Evolutionary conservation across 164 flowering plant genomes (phyloP).

Genomic region (Chimonanthus salicifolius): DNA sequence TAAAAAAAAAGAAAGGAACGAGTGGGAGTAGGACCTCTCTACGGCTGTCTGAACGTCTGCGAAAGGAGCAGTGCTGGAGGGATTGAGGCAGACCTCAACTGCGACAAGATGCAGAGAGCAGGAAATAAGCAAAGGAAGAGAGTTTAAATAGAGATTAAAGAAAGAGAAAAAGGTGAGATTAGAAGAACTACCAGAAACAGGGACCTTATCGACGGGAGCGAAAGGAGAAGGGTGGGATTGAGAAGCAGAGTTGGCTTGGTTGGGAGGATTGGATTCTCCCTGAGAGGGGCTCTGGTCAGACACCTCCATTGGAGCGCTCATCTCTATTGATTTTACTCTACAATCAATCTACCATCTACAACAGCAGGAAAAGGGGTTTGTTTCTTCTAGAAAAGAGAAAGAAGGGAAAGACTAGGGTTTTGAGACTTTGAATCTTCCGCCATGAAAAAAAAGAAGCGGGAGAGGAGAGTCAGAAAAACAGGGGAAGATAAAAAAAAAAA

Average conservation of each 20-base stretch:
- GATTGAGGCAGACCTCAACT: slow-evolving; percentile 91
- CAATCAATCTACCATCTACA: neutral
- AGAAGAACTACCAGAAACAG: slow-evolving; percentile 57
- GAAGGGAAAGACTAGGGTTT: neutral
- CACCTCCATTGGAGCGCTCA: slow-evolving; percentile 68
- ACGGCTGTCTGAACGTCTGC: slow-evolving; percentile 66
- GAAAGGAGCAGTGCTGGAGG: slow-evolving; percentile 72
- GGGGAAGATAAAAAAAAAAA: too few relatives aligned
- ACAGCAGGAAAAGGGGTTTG: neutral
- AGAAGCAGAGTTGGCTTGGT: slow-evolving; percentile 19
- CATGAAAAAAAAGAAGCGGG: neutral
- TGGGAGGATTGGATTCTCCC: slow-evolving; percentile 6
- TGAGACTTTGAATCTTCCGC: neutral
- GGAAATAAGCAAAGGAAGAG: neutral
- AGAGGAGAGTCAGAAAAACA: neutral
- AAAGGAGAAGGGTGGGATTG: slow-evolving; percentile 25
- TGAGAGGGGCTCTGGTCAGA: slow-evolving; percentile 27
- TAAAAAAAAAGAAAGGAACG: neutral
- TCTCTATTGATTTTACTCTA: neutral
- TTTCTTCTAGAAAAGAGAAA: neutral
- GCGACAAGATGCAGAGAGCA: slow-evolving; percentile 8
- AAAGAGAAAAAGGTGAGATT: neutral
- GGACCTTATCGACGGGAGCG: slow-evolving; percentile 47
- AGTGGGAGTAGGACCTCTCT: slow-evolving; percentile 47
- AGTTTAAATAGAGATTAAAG: neutral